Conservation (phyloP, 768 basidiomycete species). For the Rubroboletus satanas region DNA sequence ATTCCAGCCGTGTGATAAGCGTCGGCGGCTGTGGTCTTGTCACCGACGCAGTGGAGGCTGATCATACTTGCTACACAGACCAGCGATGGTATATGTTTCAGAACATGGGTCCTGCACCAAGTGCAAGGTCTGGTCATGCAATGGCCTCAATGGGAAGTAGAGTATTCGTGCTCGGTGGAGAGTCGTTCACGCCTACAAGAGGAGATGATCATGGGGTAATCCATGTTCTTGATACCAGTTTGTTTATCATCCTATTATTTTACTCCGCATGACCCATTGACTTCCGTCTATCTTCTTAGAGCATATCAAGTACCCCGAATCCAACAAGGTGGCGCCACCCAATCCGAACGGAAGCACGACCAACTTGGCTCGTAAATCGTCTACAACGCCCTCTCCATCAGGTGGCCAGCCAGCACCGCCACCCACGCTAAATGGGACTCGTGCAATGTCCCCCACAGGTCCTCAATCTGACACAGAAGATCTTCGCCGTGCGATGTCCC, state of each 20-base stretch:
- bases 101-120: slow-evolving; percentile 97
- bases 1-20: background rate
- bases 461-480: slow-evolving; percentile 50
- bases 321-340: slow-evolving; percentile 39
- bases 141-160: slow-evolving; percentile 90
- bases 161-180: slow-evolving; percentile 93
- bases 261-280: slow-evolving; percentile 3
- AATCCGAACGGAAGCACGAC: slow-evolving; percentile 26
- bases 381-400: slow-evolving; percentile 36
- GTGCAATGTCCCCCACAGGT: slow-evolving; percentile 64
- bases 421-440: slow-evolving; percentile 33
- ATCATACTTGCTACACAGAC: slow-evolving; percentile 45
- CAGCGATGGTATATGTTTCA: slow-evolving; percentile 99
- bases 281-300: slow-evolving; percentile 38
- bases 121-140: slow-evolving; percentile 92
- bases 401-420: slow-evolving; percentile 27
- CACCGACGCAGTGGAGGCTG: slow-evolving; percentile 6
- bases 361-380: slow-evolving; percentile 46
- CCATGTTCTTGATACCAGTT: slow-evolving; percentile 95
- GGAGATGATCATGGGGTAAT: slow-evolving; percentile 77
- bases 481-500: slow-evolving; percentile 64
- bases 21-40: background rate
- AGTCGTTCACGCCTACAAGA: slow-evolving; percentile 71
- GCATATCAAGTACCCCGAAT: slow-evolving; percentile 91
- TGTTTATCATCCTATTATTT: slow-evolving; percentile 31